Conservation (phyloP, 805 yeast genomes). For the Pichia cabralensis region DNA sequence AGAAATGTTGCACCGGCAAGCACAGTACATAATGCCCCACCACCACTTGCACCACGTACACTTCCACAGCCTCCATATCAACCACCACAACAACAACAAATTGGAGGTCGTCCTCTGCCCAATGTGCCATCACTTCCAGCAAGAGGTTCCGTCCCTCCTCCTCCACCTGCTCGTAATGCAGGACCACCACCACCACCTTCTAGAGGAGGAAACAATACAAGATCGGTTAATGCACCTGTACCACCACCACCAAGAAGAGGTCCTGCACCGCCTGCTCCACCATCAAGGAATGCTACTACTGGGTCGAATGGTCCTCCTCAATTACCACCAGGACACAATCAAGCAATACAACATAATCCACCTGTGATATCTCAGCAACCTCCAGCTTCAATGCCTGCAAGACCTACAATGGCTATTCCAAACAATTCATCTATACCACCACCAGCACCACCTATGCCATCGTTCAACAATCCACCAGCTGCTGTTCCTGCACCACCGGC, state of each 20-base stretch:
- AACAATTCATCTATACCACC: constrained; percentile 15
- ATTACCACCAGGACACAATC: constrained; percentile 34
- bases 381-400: constrained; percentile 2
- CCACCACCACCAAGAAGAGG: constrained; percentile 26
- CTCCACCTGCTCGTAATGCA: constrained; percentile 17
- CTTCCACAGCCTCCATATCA: constrained; percentile 11
- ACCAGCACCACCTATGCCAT: constrained; percentile 7
- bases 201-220: too few species aligned
- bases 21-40: neutral
- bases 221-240: neutral
- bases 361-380: constrained; percentile 7
- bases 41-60: constrained; percentile 17
- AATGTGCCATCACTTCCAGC: constrained; percentile 24
- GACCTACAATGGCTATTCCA: constrained; percentile 9
- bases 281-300: too few species aligned
- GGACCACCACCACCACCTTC: constrained; percentile 15
- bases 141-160: constrained; percentile 15
- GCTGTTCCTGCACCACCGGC: constrained; percentile 9
- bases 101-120: too few species aligned
- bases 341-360: too few species aligned
- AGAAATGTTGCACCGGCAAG: too few species aligned
- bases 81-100: too few species aligned
- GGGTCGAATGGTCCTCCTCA: too few species aligned
- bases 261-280: constrained; percentile 38
- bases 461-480: neutral